phyloP scores from a whole-genome alignment of 805 yeast species.

The Grigorovia humatica region DNA sequence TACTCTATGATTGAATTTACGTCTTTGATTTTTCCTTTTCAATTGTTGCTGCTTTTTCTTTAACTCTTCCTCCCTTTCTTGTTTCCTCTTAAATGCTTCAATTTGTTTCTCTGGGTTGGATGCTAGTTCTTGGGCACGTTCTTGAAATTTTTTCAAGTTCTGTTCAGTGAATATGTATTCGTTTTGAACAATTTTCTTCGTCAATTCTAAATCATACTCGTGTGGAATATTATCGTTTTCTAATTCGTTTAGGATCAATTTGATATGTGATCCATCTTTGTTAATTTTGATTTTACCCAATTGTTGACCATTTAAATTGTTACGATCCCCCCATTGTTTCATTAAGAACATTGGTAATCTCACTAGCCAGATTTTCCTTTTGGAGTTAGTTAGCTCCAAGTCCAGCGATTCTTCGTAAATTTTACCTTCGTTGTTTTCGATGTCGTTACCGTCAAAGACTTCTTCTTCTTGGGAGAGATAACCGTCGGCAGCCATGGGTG shows the following conservation, averaged over 20 bases:
- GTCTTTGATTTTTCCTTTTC: slow-evolving; percentile 30
- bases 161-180: slow-evolving; percentile 84
- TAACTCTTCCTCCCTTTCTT: slow-evolving; percentile 28
- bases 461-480: slow-evolving; percentile 35
- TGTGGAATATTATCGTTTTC: slow-evolving; percentile 57
- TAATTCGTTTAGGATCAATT: slow-evolving; percentile 45
- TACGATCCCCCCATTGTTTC: slow-evolving; percentile 64
- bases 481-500: slow-evolving; percentile 26
- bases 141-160: slow-evolving; percentile 50
- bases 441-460: slow-evolving; percentile 37
- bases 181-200: slow-evolving; percentile 72
- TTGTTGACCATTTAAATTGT: slow-evolving; percentile 56
- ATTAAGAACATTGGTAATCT: slow-evolving; percentile 82
- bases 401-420: slow-evolving; percentile 61
- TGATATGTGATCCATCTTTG: slow-evolving; percentile 41
- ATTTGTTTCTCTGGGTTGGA: slow-evolving; percentile 31
- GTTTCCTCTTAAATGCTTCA: slow-evolving; percentile 26
- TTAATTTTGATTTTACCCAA: slow-evolving; percentile 73
- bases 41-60: slow-evolving; percentile 31
- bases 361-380: slow-evolving; percentile 83
- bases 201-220: slow-evolving; percentile 69
- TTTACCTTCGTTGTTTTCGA: slow-evolving; percentile 30
- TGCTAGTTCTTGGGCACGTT: slow-evolving; percentile 27
- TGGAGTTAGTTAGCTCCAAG: slow-evolving; percentile 51
- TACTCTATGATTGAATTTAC: slow-evolving; percentile 27